Percentiles rank a stretch among this genome's conserved stretches.
These are phyloP conservation scores for Candida silvatica DNA, from an alignment of 805 yeast genomes.

Conservation along the genomic window DNA sequence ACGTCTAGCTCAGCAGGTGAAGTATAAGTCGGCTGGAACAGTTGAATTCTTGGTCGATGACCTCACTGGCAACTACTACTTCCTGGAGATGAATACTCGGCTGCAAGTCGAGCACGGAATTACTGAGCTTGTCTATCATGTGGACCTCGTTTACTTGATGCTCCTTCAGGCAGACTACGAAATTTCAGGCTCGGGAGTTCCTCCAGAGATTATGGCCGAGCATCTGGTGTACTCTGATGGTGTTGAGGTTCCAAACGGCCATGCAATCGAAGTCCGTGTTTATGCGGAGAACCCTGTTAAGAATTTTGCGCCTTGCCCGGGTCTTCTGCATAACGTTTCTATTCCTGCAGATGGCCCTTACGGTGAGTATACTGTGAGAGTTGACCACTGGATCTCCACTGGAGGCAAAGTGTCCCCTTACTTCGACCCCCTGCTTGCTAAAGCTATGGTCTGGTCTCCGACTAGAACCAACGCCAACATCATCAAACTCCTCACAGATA, in stretches of 20 bases:
- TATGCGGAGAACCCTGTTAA: slow-evolving; percentile 22
- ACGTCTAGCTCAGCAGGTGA: slow-evolving; percentile 14
- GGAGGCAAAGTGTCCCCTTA: slow-evolving; percentile 22
- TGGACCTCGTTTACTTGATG: slow-evolving; percentile 20
- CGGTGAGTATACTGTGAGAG: slow-evolving; percentile 10
- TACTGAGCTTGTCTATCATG: slow-evolving; percentile 17
- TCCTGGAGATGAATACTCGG: slow-evolving; percentile 22
- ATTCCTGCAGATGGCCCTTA: slow-evolving; percentile 6
- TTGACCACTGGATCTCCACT: slow-evolving; percentile 21
- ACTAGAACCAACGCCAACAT: slow-evolving; percentile 15
- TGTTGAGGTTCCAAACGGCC: slow-evolving; percentile 17
- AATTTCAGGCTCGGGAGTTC: slow-evolving; percentile 13
- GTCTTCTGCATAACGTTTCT: slow-evolving; percentile 16
- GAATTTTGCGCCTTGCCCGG: slow-evolving; percentile 22
- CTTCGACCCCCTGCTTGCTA: slow-evolving; percentile 24
- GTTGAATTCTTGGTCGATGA: slow-evolving; percentile 22
- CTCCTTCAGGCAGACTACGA: slow-evolving; percentile 20
- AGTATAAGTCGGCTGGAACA: slow-evolving; percentile 23
- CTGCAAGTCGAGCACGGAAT: slow-evolving; percentile 25
- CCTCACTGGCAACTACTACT: slow-evolving; percentile 16
- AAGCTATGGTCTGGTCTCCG: slow-evolving; percentile 21
- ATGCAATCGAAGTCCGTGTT: slow-evolving; percentile 21
- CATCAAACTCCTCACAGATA: slow-evolving; percentile 12
- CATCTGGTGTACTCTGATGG: slow-evolving; percentile 8
- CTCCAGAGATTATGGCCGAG: slow-evolving; percentile 6